A percentile compares a stretch with the other conserved stretches of the same genome.
Conservation (phyloP, 148 eudicot genomes). For the Rhododendron ovatum region DNA sequence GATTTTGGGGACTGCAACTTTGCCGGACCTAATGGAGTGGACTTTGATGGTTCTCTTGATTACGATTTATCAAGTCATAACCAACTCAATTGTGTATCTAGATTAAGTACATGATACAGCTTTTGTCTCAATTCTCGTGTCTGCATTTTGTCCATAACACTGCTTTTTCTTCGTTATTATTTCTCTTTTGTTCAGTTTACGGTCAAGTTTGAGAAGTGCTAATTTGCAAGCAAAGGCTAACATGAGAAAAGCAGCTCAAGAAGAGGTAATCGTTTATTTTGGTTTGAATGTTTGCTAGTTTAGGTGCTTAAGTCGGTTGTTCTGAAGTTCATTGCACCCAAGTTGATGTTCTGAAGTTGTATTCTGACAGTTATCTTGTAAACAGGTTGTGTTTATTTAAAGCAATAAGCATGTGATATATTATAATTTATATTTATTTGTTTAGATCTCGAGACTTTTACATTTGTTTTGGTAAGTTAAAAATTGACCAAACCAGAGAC, state of each 20-base stretch:
- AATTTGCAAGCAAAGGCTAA: slow-evolving; percentile 85
- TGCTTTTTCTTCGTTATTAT: background rate
- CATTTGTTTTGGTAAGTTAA: background rate
- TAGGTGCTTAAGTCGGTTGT: background rate
- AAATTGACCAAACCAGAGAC: background rate
- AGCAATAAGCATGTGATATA: background rate
- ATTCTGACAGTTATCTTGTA: background rate
- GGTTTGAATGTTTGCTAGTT: background rate
- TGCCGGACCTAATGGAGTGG: background rate
- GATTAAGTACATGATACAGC: background rate
- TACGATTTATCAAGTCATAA: background rate
- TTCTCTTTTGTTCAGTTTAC: slow-evolving; percentile 43
- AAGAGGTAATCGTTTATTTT: slow-evolving; percentile 49
- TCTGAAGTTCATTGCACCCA: background rate
- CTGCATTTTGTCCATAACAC: background rate
- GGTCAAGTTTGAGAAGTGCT: slow-evolving; percentile 63
- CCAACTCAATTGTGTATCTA: background rate
- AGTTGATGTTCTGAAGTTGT: background rate
- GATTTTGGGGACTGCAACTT: background rate
- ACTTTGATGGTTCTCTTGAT: background rate
- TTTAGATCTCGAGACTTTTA: background rate
- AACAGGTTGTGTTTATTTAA: background rate
- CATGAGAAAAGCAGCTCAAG: slow-evolving; percentile 66
- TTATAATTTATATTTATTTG: background rate
- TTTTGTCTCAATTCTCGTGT: background rate